Conservation (phyloP, 2,329 filamentous ascomycete species). For the Curvularia lunata region DNA sequence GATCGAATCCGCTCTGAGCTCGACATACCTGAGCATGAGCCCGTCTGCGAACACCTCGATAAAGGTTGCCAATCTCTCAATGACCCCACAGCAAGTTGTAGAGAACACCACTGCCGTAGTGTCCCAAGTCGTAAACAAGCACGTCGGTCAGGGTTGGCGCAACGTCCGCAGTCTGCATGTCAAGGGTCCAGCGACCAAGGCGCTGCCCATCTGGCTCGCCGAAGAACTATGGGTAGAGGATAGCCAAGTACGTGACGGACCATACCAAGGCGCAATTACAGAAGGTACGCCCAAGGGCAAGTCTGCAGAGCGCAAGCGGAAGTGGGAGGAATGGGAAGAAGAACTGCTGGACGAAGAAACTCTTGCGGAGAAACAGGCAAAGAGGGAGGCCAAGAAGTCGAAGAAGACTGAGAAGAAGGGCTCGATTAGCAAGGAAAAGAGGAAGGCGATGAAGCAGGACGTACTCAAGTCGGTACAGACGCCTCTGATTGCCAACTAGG, state of each 20-base stretch:
- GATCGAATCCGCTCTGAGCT: constrained; percentile 76
- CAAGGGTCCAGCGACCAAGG: constrained; percentile 86
- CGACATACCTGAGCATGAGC: constrained; percentile 80
- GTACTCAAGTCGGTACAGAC: constrained; percentile 53
- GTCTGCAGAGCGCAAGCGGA: constrained; percentile 45
- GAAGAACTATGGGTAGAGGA: constrained; percentile 89
- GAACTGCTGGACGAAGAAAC: constrained; percentile 47
- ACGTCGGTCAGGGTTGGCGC: constrained; percentile 84
- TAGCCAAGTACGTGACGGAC: constrained; percentile 70
- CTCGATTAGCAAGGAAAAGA: constrained; percentile 54
- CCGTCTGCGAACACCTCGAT: constrained; percentile 81
- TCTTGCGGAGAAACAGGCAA: constrained; percentile 44
- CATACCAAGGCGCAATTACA: constrained; percentile 42
- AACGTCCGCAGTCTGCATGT: constrained; percentile 85
- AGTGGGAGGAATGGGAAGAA: constrained; percentile 49
- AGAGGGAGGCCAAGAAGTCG: constrained; percentile 59
- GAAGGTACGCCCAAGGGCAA: constrained; percentile 28
- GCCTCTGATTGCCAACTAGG: constrained; percentile 34
- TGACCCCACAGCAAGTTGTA: constrained; percentile 75
- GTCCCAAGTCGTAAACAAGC: constrained; percentile 71
- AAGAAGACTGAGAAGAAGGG: constrained; percentile 41
- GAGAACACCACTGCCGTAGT: constrained; percentile 79
- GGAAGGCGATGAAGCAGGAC: constrained; percentile 58
- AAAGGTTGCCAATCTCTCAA: constrained; percentile 76
- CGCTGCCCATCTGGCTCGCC: constrained; percentile 92